A percentile compares a stretch with the other conserved stretches of the same genome.
Conservation (phyloP, 1,139 yeast species). For the Hansenula anomala region DNA sequence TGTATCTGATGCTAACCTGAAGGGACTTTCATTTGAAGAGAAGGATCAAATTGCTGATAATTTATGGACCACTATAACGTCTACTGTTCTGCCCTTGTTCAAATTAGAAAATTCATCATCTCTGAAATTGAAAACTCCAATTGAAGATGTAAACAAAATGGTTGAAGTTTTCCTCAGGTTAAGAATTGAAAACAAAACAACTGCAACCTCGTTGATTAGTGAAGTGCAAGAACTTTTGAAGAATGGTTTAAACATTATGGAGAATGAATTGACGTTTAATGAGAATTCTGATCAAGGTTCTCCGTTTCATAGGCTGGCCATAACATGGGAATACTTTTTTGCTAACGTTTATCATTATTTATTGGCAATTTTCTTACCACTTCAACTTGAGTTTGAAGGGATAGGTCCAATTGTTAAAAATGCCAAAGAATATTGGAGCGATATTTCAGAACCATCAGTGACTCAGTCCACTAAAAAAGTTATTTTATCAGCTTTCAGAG, state of each 20-base stretch:
- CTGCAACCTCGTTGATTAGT: conserved; percentile 32
- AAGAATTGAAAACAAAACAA: conserved; percentile 34
- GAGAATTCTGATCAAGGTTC: conserved; percentile 18
- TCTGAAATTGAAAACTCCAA: conserved; percentile 37
- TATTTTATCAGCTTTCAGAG: conserved; percentile 40
- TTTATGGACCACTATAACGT: conserved; percentile 42
- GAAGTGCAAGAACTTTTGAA: conserved; percentile 44
- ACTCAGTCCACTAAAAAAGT: conserved; percentile 25
- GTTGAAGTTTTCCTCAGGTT: conserved; percentile 41
- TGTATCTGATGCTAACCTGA: conserved; percentile 24
- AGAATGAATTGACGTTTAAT: conserved; percentile 29
- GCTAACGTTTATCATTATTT: conserved; percentile 49
- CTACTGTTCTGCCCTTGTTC: conserved; percentile 42
- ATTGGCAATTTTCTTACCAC: conserved; percentile 55
- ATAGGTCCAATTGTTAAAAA: conserved; percentile 25
- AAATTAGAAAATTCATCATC: conserved; percentile 32
- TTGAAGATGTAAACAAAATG: conserved; percentile 51
- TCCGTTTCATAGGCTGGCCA: conserved; percentile 31
- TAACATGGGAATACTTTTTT: conserved; percentile 54
- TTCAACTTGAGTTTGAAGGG: conserved; percentile 47
- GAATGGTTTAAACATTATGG: conserved; percentile 39
- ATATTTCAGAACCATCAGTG: conserved; percentile 20
- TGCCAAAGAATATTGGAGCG: conserved; percentile 33
- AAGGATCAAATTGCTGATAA: conserved; percentile 42
- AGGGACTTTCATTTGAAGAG: conserved; percentile 33